Percentiles rank a stretch among this genome's conserved stretches.
Evolutionary conservation across 2,329 filamentous ascomycete genomes (phyloP).

Genomic region (Fusarium beomiforme): DNA sequence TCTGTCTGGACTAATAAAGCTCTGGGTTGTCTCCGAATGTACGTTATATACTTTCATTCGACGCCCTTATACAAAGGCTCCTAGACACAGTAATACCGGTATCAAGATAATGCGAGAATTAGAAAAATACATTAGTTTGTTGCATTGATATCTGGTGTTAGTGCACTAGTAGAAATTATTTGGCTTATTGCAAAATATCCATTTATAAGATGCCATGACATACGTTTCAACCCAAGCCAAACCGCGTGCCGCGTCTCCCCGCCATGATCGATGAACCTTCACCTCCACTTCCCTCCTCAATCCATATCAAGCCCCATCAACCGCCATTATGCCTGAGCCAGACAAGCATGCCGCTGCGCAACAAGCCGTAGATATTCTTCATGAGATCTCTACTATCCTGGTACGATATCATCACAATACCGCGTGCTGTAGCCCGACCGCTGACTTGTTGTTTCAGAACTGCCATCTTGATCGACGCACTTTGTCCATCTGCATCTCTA

Average conservation of each 20-base stretch:
- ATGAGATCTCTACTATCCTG: constrained; percentile 88
- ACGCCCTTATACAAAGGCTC: background rate
- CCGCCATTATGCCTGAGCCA: constrained; percentile 57
- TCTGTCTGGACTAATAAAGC: background rate
- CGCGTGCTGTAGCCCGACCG: background rate
- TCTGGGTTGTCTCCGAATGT: background rate
- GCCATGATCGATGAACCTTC: constrained; percentile 13
- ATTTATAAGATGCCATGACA: background rate
- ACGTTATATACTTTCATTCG: background rate
- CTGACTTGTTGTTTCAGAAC: constrained; percentile 68
- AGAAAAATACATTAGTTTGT: fast-evolving
- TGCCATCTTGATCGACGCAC: constrained; percentile 91
- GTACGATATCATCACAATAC: constrained; percentile 60
- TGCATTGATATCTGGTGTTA: background rate
- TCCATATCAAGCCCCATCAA: constrained; percentile 8
- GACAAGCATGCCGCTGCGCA: constrained; percentile 81
- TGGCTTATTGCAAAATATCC: background rate
- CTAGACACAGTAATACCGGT: background rate
- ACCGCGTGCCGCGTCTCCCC: constrained; percentile 39
- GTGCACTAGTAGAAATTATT: no score
- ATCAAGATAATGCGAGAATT: background rate
- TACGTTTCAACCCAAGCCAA: background rate
- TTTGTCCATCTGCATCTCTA: constrained; percentile 91
- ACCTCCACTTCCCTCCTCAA: constrained; percentile 31
- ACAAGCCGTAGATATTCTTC: constrained; percentile 83